Conservation (phyloP, 768 basidiomycete genomes). For the Phallus indusiatus region DNA sequence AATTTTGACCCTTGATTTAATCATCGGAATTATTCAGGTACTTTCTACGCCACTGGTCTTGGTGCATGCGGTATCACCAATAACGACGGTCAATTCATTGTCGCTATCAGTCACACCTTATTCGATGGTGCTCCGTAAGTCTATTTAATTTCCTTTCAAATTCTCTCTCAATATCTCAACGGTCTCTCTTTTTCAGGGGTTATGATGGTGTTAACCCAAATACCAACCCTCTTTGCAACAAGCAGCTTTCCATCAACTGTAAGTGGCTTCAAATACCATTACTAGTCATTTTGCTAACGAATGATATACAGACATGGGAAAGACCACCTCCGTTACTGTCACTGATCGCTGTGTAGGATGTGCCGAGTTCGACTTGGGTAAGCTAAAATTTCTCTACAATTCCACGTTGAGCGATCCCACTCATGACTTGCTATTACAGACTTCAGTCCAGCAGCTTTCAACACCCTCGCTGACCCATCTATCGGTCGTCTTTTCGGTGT, state of each 20-base stretch:
- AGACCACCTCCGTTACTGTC: slow-evolving; percentile 37
- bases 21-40: slow-evolving; percentile 24
- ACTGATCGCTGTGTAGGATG: slow-evolving; percentile 61
- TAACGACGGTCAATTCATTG: slow-evolving; percentile 41
- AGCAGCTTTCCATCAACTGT: slow-evolving; percentile 38
- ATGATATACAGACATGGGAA: slow-evolving; percentile 37
- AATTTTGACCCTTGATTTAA: background rate
- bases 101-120: slow-evolving; percentile 44
- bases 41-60: slow-evolving; percentile 50
- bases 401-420: background rate
- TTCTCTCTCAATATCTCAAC: background rate
- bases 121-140: slow-evolving; percentile 56
- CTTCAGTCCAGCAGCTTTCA: slow-evolving; percentile 53
- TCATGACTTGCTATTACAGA: slow-evolving; percentile 16
- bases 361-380: slow-evolving; percentile 34
- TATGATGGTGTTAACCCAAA: slow-evolving; percentile 59
- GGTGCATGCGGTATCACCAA: slow-evolving; percentile 57
- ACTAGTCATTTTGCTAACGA: slow-evolving; percentile 4
- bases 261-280: slow-evolving; percentile 16
- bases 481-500: slow-evolving; percentile 45
- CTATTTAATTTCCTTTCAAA: background rate
- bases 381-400: background rate
- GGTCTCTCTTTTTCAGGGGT: slow-evolving; percentile 27
- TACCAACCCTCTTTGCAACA: slow-evolving; percentile 61
- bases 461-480: slow-evolving; percentile 28